A percentile compares a stretch with the other conserved stretches of the same genome.
Conservation (phyloP, 768 basidiomycete genomes). For the Amanita exitialis region DNA sequence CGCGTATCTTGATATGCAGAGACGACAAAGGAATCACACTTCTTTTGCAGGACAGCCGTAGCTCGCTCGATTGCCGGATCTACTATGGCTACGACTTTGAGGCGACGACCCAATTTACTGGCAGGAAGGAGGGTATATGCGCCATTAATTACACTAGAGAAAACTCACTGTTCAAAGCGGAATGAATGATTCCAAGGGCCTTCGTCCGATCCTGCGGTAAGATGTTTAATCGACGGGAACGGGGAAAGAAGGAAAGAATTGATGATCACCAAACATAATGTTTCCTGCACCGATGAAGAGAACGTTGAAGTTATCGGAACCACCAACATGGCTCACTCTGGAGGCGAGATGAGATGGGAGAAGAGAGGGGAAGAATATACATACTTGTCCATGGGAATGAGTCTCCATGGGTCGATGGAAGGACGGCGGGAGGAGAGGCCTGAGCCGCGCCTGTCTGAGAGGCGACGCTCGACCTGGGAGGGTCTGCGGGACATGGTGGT, state of each 20-base stretch:
- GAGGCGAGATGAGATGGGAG: slow-evolving; percentile 4
- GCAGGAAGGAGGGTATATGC: neutral
- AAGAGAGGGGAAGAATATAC: slow-evolving; percentile 10
- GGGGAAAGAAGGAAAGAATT: neutral
- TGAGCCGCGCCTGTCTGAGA: slow-evolving; percentile 39
- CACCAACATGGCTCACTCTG: slow-evolving; percentile 43
- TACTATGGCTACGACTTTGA: slow-evolving; percentile 92
- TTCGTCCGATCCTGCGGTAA: slow-evolving; percentile 63
- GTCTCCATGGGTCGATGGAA: slow-evolving; percentile 70
- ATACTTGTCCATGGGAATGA: slow-evolving; percentile 76
- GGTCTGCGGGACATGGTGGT: slow-evolving; percentile 9
- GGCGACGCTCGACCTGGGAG: slow-evolving; percentile 23
- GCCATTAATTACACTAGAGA: slow-evolving; percentile 8
- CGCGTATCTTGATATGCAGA: slow-evolving; percentile 88
- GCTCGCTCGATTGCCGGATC: slow-evolving; percentile 86
- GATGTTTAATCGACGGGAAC: neutral
- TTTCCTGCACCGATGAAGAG: slow-evolving; percentile 94
- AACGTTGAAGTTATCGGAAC: slow-evolving; percentile 79
- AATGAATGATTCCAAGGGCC: slow-evolving; percentile 93
- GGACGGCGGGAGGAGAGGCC: slow-evolving; percentile 49
- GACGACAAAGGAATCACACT: slow-evolving; percentile 87
- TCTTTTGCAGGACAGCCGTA: slow-evolving; percentile 70
- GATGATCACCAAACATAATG: slow-evolving; percentile 83
- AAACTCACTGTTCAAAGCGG: slow-evolving; percentile 74
- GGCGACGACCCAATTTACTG: slow-evolving; percentile 90